Conservation (phyloP, 192 early-diverging fungal genomes). For the Mortierella claussenii region DNA sequence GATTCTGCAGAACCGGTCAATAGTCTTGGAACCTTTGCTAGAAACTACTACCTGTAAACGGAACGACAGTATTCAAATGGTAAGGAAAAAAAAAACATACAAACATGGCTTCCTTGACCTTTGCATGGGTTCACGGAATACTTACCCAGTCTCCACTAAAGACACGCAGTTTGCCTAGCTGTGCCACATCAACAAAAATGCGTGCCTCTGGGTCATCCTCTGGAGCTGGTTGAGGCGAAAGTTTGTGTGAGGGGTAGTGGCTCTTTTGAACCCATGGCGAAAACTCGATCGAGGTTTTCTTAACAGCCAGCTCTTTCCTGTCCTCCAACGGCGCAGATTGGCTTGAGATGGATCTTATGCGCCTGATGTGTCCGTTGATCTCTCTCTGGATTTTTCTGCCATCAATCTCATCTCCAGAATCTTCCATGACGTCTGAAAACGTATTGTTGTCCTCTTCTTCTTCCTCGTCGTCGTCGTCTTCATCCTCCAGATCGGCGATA, state of each 20-base stretch:
- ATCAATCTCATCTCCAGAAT: slow-evolving; percentile 52
- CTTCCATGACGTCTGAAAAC: slow-evolving; percentile 46
- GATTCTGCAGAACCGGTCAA: slow-evolving; percentile 39
- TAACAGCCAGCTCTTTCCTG: slow-evolving; percentile 16
- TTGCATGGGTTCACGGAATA: neutral
- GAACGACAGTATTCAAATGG: neutral
- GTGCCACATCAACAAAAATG: slow-evolving; percentile 62
- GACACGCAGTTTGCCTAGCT: slow-evolving; percentile 59
- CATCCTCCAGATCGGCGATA: slow-evolving; percentile 43
- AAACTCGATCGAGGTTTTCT: slow-evolving; percentile 30
- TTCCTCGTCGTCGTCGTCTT: slow-evolving; percentile 47
- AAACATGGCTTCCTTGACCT: neutral
- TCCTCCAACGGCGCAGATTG: slow-evolving; percentile 7
- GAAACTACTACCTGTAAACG: slow-evolving; percentile 27
- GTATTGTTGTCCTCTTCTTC: slow-evolving; percentile 48
- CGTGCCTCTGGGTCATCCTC: slow-evolving; percentile 64
- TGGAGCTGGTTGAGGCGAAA: slow-evolving; percentile 60
- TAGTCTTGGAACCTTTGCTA: slow-evolving; percentile 13
- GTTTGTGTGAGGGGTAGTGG: slow-evolving; percentile 53
- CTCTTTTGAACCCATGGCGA: slow-evolving; percentile 44
- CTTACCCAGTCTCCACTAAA: slow-evolving; percentile 74
- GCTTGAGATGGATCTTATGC: slow-evolving; percentile 13
- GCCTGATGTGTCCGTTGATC: slow-evolving; percentile 19
- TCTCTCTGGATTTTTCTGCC: slow-evolving; percentile 44
- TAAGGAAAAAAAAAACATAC: too few species aligned